Conservation (phyloP, 2,329 filamentous ascomycete species). For the Pseudohalonectria lignicola region DNA sequence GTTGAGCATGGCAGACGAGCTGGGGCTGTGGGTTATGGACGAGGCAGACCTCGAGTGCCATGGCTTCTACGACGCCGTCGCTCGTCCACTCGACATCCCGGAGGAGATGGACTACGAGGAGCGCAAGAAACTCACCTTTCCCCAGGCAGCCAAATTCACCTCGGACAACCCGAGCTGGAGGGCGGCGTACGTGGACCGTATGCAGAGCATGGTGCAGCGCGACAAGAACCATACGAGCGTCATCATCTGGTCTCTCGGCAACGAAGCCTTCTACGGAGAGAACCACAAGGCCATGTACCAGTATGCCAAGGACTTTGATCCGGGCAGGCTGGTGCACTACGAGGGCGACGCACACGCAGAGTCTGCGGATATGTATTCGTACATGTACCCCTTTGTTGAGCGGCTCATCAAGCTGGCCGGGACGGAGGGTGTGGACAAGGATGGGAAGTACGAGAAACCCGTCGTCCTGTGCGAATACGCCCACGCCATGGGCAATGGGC, state of each 20-base stretch:
- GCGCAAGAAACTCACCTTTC: conserved; percentile 44
- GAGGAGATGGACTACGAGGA: conserved; percentile 49
- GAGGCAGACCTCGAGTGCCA: conserved; percentile 42
- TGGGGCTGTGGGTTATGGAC: conserved; percentile 52
- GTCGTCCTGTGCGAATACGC: conserved; percentile 47
- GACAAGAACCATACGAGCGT: conserved; percentile 64
- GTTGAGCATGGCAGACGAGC: conserved; percentile 50
- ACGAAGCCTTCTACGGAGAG: conserved; percentile 60
- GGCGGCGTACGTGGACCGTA: conserved; percentile 57
- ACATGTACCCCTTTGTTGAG: conserved; percentile 52
- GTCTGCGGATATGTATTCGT: conserved; percentile 54
- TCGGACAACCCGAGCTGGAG: conserved; percentile 51
- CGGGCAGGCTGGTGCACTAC: conserved; percentile 51
- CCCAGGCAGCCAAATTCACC: conserved; percentile 43
- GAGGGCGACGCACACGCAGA: conserved; percentile 51
- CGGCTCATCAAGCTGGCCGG: conserved; percentile 33
- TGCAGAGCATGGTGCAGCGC: conserved; percentile 50
- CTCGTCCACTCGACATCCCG: conserved; percentile 38
- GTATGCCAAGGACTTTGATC: conserved; percentile 46
- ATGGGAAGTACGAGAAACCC: conserved; percentile 41
- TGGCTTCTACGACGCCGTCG: conserved; percentile 38
- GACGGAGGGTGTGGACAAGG: conserved; percentile 26
- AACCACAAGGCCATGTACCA: conserved; percentile 61
- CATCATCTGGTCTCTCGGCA: conserved; percentile 64
- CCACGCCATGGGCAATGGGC: conserved; percentile 65